A percentile compares a stretch with the other conserved stretches of the same genome.
These are phyloP conservation scores for Leccinellum albellum DNA, from an alignment of 768 basidiomycete genomes.

Conservation along the genomic window DNA sequence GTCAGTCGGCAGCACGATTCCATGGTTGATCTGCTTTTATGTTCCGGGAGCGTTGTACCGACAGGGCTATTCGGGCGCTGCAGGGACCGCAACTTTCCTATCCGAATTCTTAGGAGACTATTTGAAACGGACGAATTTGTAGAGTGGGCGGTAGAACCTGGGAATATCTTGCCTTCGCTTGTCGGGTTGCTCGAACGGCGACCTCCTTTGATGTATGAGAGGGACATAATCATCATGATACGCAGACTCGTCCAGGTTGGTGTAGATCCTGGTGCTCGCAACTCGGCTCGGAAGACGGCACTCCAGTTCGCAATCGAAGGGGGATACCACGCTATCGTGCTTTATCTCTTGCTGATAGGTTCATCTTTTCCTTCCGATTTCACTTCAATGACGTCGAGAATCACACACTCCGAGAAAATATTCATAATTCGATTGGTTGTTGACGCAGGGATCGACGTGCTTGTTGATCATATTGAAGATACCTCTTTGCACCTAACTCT, in stretches of 20 bases:
- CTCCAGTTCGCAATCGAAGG: constrained; percentile 2
- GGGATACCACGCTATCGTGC: neutral
- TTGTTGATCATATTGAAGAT: neutral
- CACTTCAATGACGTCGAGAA: neutral
- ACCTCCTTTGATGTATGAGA: constrained; percentile 4
- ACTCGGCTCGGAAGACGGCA: neutral
- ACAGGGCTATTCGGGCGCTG: neutral
- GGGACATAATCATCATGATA: constrained; percentile 3
- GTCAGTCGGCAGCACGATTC: constrained; percentile 1
- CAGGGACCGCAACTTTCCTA: neutral
- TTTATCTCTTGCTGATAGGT: neutral
- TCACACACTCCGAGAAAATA: neutral
- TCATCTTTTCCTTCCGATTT: neutral
- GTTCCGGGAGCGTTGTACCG: constrained; percentile 3
- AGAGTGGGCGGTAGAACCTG: constrained; percentile 7
- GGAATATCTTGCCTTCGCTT: neutral
- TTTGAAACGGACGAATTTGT: constrained; percentile 4
- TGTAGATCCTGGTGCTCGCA: neutral
- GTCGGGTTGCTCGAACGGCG: neutral
- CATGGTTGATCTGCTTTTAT: constrained; percentile 1
- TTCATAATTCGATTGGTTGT: neutral
- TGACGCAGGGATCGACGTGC: neutral
- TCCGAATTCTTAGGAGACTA: constrained; percentile 2
- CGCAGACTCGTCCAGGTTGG: constrained; percentile 8
- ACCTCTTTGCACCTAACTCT: neutral